Conservation (phyloP, 2,329 filamentous ascomycete genomes). For the Aspergillus sp. region DNA sequence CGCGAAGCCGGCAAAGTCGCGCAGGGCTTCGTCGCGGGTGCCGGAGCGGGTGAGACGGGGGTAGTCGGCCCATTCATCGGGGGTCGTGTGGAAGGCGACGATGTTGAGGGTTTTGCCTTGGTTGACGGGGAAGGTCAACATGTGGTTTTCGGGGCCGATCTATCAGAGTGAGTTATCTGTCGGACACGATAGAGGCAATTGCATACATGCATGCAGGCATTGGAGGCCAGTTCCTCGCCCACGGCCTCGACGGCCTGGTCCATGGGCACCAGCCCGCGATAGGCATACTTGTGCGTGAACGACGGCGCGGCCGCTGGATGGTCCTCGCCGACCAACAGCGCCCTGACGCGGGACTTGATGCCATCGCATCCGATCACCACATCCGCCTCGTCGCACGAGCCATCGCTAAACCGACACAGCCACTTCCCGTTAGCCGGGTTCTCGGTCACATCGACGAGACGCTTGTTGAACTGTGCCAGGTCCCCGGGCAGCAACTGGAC, state of each 20-base stretch:
- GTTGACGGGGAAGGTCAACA: constrained; percentile 44
- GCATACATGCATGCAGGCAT: constrained; percentile 25
- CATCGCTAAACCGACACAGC: constrained; percentile 38
- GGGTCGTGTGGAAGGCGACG: constrained; percentile 32
- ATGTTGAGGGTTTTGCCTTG: constrained; percentile 42
- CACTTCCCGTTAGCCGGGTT: constrained; percentile 17
- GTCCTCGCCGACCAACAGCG: constrained; percentile 36
- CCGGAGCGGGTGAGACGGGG: constrained; percentile 13
- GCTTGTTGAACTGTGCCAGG: constrained; percentile 20
- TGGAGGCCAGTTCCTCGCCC: constrained; percentile 38
- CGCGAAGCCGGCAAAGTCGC: constrained; percentile 15
- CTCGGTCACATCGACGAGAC: constrained; percentile 13
- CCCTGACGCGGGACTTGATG: constrained; percentile 42
- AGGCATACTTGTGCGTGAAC: constrained; percentile 47
- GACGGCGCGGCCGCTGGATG: constrained; percentile 37
- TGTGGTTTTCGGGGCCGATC: constrained; percentile 37
- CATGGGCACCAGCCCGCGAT: constrained; percentile 46
- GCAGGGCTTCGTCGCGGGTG: constrained; percentile 14
- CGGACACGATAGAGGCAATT: not conserved
- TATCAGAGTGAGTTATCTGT: not conserved
- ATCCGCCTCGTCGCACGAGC: constrained; percentile 33
- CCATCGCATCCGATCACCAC: constrained; percentile 43
- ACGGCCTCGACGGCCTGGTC: constrained; percentile 37
- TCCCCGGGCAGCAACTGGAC: constrained; percentile 23
- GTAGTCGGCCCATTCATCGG: constrained; percentile 17